Evolutionary conservation across 345 rosid species (phyloP), one percentile per base, ranked within the genome.

Genomic region (Gossypium mustelinum): DNA sequence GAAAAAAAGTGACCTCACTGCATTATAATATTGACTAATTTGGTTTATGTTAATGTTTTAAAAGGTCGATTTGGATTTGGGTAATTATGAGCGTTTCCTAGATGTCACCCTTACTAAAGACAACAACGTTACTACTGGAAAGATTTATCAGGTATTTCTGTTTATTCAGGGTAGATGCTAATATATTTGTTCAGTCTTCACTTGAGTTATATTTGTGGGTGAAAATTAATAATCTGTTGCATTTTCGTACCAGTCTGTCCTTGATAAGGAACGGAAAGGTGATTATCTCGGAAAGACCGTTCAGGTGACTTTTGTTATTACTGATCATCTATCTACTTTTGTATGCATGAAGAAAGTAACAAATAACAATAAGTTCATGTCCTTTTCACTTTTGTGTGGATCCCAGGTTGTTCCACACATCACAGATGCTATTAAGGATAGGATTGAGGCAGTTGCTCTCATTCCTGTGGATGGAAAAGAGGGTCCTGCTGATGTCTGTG

Each of bases 31-130:
- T 50, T 48, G 16, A 68, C 22, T 50, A 25, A 68, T 2, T 50
- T 72, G 78, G 48, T 74, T 74, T 75, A 45, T 76, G 17, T 58
- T 58, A 14, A 10, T 58, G 34, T 75, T 57, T 68, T 75, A 3
- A 60, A 77, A 94, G 98, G 98, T 94, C n/a, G 97, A 94, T 81
- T 84, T 94, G 73, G 98, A 94, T 83, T 86, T 94, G 91, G 98
- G 98, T 48, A 94, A 94, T 83, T 94, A 94, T 61, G 98, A 94
- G 80, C 87, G 98, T 14, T 94, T 94, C 85, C 88, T 94, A 17
- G 98, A 94, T 79, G 85, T 89, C 44, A 92, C 93, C 48, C 90
- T 94, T 29, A 94, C 98, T 14, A 94, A 81, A 81, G 89, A 94
- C 61, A 94, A 94, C 78, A 94, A 94, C 84, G 90, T 92, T 68